These are phyloP conservation scores for Hanseniaspora uvarum DNA, from an alignment of 1,139 yeast species.

Conservation along the genomic window DNA sequence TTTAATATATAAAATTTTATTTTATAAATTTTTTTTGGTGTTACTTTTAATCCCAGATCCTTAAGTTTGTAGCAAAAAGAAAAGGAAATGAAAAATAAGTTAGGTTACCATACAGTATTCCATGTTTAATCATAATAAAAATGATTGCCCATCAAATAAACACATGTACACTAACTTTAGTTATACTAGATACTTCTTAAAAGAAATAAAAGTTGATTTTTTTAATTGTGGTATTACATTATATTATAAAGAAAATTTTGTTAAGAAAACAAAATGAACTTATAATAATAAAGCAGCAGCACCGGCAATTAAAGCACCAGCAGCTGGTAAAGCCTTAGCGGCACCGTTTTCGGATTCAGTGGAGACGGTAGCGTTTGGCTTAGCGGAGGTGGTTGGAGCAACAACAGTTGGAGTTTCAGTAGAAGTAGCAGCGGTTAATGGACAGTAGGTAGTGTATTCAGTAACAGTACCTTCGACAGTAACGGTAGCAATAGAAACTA, in stretches of 20 bases:
- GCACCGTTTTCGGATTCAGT: conserved; percentile 31
- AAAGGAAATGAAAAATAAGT: not conserved
- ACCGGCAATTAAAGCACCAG: conserved; percentile 34
- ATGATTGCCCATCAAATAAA: conserved; percentile 14
- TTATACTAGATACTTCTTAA: conserved; percentile 1
- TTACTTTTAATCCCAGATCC: not conserved
- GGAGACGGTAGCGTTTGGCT: conserved; percentile 20
- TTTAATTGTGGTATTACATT: conserved; percentile 3
- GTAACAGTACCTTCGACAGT: conserved; percentile 30
- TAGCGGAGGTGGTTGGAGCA: conserved; percentile 3
- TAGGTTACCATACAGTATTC: conserved; percentile 16
- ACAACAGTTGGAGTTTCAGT: conserved; percentile 26
- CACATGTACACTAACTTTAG: conserved; percentile 14
- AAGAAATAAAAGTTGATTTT: not conserved
- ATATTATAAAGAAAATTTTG: not conserved
- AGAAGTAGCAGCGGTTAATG: conserved; percentile 23
- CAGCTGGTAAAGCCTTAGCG: conserved; percentile 33
- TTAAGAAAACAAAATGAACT: conserved; percentile 18
- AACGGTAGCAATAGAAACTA: conserved; percentile 32
- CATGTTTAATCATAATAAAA: conserved; percentile 16
- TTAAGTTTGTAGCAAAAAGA: not conserved
- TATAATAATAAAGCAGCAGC: conserved; percentile 34
- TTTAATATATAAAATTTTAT: not conserved
- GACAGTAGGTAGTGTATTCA: conserved; percentile 33
- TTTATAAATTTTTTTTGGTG: not conserved